These are phyloP conservation scores for Pyracantha coccinea DNA, from an alignment of 331 rosid genomes.

Conservation along the genomic window DNA sequence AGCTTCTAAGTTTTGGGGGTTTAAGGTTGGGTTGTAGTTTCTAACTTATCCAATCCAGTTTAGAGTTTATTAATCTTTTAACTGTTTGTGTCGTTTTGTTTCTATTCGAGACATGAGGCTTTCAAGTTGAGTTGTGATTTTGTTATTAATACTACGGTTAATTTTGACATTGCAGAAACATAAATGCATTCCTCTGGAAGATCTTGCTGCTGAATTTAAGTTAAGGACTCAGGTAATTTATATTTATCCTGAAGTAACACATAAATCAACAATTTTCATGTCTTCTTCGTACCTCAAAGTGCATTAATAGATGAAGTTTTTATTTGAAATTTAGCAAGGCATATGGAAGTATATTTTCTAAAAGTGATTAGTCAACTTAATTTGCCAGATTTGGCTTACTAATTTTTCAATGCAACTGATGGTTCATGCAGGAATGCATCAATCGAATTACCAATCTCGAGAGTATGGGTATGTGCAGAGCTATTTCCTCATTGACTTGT, in stretches of 20 bases:
- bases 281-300: neutral
- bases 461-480: constrained; percentile 59
- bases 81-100: no score
- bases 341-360: neutral
- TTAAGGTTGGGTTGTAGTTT: neutral
- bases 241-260: constrained; percentile 1
- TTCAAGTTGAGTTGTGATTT: constrained; percentile 1
- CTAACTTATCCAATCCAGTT: neutral
- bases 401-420: constrained; percentile 5
- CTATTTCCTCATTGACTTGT: neutral
- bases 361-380: neutral
- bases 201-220: constrained; percentile 90
- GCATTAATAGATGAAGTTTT: neutral
- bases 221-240: constrained; percentile 81
- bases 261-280: neutral
- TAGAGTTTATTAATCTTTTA: neutral
- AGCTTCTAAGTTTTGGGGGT: neutral
- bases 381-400: neutral
- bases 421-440: constrained; percentile 81
- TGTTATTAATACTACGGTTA: constrained; percentile 4
- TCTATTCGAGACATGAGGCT: no score
- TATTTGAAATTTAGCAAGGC: neutral
- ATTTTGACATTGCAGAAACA: constrained; percentile 50
- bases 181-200: constrained; percentile 92
- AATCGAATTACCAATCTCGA: constrained; percentile 82